These are phyloP conservation scores for Hordeum pubiflorum DNA, from an alignment of 202 grass and related monocot genomes.

Conservation along the genomic window DNA sequence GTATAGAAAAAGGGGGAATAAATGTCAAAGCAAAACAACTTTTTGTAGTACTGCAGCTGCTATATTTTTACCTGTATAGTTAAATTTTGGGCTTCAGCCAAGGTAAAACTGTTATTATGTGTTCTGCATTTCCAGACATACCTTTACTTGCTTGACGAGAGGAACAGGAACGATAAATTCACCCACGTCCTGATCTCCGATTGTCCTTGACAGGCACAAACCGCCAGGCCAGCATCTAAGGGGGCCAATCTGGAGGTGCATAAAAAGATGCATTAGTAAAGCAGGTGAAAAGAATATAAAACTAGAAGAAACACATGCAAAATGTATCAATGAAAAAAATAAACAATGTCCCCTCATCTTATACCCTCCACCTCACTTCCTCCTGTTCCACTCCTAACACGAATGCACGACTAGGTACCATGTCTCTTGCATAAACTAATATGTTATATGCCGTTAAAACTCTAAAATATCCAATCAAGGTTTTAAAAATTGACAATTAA, in stretches of 20 bases:
- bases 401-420: background rate
- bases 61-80: background rate
- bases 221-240: conserved; percentile 81
- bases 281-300: background rate
- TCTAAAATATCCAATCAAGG: conserved; percentile 3
- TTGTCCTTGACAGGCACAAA: conserved; percentile 76
- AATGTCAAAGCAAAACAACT: conserved; percentile 13
- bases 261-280: conserved; percentile 15
- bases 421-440: background rate
- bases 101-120: background rate
- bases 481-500: background rate
- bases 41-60: background rate
- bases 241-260: conserved; percentile 53
- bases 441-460: background rate
- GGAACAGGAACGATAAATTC: conserved; percentile 76
- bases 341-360: background rate
- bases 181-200: conserved; percentile 73
- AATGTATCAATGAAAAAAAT: background rate
- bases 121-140: conserved; percentile 14
- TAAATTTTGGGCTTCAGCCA: background rate
- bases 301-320: background rate
- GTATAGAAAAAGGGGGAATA: background rate
- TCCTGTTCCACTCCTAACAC: background rate
- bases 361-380: conserved; percentile 2
- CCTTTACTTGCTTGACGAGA: conserved; percentile 77